Evolutionary conservation across 192 early-diverging fungal species (phyloP).

Genomic region (Phycomyces blakesleeanus): DNA sequence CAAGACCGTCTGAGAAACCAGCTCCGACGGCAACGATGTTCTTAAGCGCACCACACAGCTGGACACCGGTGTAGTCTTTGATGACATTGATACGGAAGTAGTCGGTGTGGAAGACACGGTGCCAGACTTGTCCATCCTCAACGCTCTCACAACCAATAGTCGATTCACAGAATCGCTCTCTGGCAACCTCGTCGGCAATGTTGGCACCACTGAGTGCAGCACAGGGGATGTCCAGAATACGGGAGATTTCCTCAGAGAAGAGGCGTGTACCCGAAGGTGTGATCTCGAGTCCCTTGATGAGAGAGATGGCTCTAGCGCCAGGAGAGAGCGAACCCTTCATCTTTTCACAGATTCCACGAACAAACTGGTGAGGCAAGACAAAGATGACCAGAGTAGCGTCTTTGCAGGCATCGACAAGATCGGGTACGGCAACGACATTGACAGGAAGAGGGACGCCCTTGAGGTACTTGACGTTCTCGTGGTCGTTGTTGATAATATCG

Average conservation of each 20-base stretch:
- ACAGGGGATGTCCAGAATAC: constrained; percentile 72
- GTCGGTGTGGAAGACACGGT: constrained; percentile 78
- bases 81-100: constrained; percentile 88
- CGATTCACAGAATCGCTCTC: constrained; percentile 92
- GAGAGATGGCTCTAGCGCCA: constrained; percentile 83
- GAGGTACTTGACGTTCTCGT: constrained; percentile 92
- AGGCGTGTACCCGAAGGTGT: constrained; percentile 69
- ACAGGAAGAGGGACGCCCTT: constrained; percentile 80
- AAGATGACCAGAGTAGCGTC: constrained; percentile 91
- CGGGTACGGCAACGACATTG: constrained; percentile 83
- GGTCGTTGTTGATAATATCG: constrained; percentile 89
- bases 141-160: constrained; percentile 78
- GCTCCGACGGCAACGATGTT: constrained; percentile 98
- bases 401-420: constrained; percentile 70
- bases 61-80: constrained; percentile 86
- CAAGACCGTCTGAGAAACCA: constrained; percentile 91
- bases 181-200: constrained; percentile 93
- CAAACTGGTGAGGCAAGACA: constrained; percentile 95
- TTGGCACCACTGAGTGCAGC: constrained; percentile 93
- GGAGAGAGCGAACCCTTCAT: constrained; percentile 69
- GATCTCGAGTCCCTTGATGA: constrained; percentile 87
- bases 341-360: constrained; percentile 76
- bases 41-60: constrained; percentile 97
- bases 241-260: constrained; percentile 78
- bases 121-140: constrained; percentile 74